phyloP scores from a whole-genome alignment of 805 yeast species.

The Sugiyamaella boreocaroliniensis region DNA sequence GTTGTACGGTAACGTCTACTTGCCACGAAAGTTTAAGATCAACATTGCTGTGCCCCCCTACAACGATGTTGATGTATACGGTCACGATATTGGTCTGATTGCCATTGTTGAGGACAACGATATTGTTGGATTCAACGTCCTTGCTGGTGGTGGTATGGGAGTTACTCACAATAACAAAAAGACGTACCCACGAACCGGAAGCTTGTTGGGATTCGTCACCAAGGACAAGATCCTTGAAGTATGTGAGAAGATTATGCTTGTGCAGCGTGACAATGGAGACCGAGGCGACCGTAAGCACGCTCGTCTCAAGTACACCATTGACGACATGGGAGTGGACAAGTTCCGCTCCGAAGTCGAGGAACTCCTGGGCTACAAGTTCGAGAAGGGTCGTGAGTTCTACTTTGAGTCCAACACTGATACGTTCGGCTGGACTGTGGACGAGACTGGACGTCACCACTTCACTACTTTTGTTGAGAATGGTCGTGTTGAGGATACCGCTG shows the following conservation, averaged over 20 bases:
- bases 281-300: slow-evolving; percentile 96
- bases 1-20: slow-evolving; percentile 73
- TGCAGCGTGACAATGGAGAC: slow-evolving; percentile 93
- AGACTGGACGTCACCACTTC: slow-evolving; percentile 72
- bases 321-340: slow-evolving; percentile 83
- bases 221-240: slow-evolving; percentile 65
- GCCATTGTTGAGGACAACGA: slow-evolving; percentile 65
- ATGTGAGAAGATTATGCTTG: slow-evolving; percentile 86
- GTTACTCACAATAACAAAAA: slow-evolving; percentile 93
- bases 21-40: slow-evolving; percentile 93
- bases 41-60: slow-evolving; percentile 93
- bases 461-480: slow-evolving; percentile 95
- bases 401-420: slow-evolving; percentile 83
- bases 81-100: slow-evolving; percentile 88
- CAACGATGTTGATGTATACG: slow-evolving; percentile 94
- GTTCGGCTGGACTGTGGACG: slow-evolving; percentile 89
- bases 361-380: slow-evolving; percentile 68
- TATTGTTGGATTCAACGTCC: slow-evolving; percentile 76
- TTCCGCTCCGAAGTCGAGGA: slow-evolving; percentile 80
- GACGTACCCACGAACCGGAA: slow-evolving; percentile 94
- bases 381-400: slow-evolving; percentile 61
- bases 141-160: slow-evolving; percentile 99
- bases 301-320: slow-evolving; percentile 92
- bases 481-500: slow-evolving; percentile 88
- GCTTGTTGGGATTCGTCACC: slow-evolving; percentile 69